Conservation (phyloP, 306 rosid genomes). For the Comarum palustre region DNA sequence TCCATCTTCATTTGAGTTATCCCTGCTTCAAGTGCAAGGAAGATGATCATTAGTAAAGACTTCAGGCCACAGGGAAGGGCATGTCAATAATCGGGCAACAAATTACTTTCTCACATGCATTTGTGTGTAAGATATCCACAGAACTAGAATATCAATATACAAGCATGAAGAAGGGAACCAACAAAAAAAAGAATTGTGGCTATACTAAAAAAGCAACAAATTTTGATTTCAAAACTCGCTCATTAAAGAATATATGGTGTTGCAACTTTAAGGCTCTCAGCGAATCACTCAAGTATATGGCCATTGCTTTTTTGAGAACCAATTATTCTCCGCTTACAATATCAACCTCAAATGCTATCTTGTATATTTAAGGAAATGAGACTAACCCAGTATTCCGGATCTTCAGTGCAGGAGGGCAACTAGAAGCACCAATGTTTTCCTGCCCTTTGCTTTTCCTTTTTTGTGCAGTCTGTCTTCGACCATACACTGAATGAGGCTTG, state of each 20-base stretch:
- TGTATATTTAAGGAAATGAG: not conserved
- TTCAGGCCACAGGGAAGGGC: not conserved
- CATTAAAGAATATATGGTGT: not conserved
- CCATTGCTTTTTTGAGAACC: not conserved
- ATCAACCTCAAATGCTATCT: not conserved
- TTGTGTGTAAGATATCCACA: not conserved
- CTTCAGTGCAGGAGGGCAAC: conserved; percentile 36
- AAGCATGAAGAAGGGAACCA: not conserved
- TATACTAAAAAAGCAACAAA: not conserved
- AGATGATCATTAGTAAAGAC: conserved; percentile 8
- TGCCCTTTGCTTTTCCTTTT: conserved; percentile 38
- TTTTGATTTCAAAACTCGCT: not conserved
- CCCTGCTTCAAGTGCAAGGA: conserved; percentile 32
- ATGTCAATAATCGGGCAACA: not conserved
- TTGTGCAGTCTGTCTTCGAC: conserved; percentile 25
- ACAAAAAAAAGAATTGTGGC: not conserved
- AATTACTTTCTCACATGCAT: not conserved
- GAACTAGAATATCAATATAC: not conserved
- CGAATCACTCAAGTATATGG: not conserved
- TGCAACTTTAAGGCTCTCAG: not conserved
- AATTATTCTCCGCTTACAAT: not conserved
- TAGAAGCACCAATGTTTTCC: conserved; percentile 25
- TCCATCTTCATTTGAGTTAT: conserved; percentile 24
- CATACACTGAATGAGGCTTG: conserved; percentile 41
- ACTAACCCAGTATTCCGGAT: conserved; percentile 30